Conservation (phyloP, 768 basidiomycete species). For the Lenzites betulinus region DNA sequence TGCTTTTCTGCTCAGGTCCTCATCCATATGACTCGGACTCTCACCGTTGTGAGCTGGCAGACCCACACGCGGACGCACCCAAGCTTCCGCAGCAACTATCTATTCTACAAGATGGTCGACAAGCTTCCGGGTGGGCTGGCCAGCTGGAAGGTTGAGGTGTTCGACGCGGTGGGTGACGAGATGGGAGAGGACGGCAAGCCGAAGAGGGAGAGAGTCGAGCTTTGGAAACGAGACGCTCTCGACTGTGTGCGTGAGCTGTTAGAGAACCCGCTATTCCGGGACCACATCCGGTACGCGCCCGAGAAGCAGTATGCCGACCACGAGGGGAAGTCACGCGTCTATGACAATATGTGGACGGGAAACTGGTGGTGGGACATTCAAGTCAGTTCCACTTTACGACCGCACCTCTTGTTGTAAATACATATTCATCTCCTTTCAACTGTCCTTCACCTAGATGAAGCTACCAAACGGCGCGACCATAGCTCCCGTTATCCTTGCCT, state of each 20-base stretch:
- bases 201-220: constrained; percentile 20
- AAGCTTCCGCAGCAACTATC: constrained; percentile 31
- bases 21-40: too few relatives aligned
- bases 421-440: too few relatives aligned
- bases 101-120: constrained; percentile 32
- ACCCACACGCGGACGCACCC: constrained; percentile 17
- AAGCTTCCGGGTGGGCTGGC: constrained; percentile 25
- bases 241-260: constrained; percentile 32
- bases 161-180: constrained; percentile 16
- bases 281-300: constrained; percentile 32
- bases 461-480: constrained; percentile 28
- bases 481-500: constrained; percentile 45
- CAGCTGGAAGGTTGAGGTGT: constrained; percentile 27
- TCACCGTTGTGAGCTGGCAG: constrained; percentile 7
- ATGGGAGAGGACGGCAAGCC: constrained; percentile 13
- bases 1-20: not conserved
- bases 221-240: constrained; percentile 30
- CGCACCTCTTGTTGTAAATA: too few relatives aligned
- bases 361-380: constrained; percentile 33
- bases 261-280: constrained; percentile 31
- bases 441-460: not conserved
- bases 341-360: constrained; percentile 26
- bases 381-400: constrained; percentile 20
- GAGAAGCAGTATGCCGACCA: constrained; percentile 8
- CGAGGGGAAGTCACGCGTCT: constrained; percentile 25